Evolutionary conservation across 768 basidiomycete genomes (phyloP).

Genomic region (Leccinum disarticulatum): DNA sequence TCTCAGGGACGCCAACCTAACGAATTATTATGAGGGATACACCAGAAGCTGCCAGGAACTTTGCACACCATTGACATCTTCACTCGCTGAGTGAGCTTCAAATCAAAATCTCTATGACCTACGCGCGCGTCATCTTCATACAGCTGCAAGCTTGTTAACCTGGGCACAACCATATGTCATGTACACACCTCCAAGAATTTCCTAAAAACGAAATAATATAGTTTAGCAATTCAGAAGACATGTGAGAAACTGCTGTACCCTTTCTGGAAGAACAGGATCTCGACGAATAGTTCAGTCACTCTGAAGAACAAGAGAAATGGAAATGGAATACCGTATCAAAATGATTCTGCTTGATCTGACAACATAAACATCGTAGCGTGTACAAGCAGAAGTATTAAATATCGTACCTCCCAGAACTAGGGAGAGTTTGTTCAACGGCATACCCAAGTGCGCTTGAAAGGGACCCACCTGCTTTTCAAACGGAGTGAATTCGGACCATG

Average conservation of each 20-base stretch:
- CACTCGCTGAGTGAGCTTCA: slow-evolving; percentile 88
- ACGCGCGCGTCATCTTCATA: slow-evolving; percentile 95
- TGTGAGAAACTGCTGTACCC: slow-evolving; percentile 50
- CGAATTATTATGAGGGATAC: not conserved
- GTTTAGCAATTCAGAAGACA: slow-evolving; percentile 1
- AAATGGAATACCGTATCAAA: slow-evolving; percentile 74
- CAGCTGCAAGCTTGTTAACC: slow-evolving; percentile 38
- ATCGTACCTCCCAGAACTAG: slow-evolving; percentile 73
- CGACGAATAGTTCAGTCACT: slow-evolving; percentile 11
- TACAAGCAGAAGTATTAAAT: not conserved
- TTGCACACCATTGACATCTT: slow-evolving; percentile 95
- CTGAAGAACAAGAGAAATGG: slow-evolving; percentile 10
- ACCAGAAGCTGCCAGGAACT: not conserved
- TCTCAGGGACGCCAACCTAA: slow-evolving; percentile 94
- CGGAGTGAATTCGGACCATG: slow-evolving; percentile 85
- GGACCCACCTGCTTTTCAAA: slow-evolving; percentile 83
- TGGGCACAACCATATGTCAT: not conserved
- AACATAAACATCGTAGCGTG: slow-evolving; percentile 7
- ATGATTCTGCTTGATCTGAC: slow-evolving; percentile 94
- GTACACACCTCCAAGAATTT: slow-evolving; percentile 74
- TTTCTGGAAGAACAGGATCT: slow-evolving; percentile 98
- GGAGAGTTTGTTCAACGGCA: slow-evolving; percentile 2
- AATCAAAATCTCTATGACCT: slow-evolving; percentile 92
- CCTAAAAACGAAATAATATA: slow-evolving; percentile 38
- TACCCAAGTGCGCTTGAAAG: not conserved